phyloP scores from a whole-genome alignment of 2,329 filamentous ascomycete genomes.

The Phoma sp. region DNA sequence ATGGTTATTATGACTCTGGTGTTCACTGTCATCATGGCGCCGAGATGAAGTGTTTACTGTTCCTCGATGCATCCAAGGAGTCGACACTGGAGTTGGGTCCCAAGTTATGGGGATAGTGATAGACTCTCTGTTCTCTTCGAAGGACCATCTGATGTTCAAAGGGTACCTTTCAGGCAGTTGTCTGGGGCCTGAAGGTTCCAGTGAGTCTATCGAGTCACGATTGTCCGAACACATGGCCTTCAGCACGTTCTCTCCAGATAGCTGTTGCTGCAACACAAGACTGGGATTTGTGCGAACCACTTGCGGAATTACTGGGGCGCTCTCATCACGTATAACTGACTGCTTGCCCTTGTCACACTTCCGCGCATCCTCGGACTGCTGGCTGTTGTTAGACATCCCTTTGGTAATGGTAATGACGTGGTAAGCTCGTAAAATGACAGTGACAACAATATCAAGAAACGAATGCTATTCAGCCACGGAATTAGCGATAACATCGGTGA shows the following conservation, averaged over 20 bases:
- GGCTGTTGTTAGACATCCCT: background rate
- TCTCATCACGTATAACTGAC: background rate
- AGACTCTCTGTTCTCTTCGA: background rate
- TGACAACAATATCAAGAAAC: background rate
- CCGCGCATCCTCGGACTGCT: background rate
- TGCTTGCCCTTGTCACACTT: conserved; percentile 1
- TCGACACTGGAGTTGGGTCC: background rate
- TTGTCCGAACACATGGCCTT: background rate
- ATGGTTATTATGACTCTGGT: background rate
- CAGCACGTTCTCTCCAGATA: background rate
- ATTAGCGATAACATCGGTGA: background rate
- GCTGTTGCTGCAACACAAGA: background rate
- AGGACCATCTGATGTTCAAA: background rate
- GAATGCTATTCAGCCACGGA: background rate
- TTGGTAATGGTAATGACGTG: background rate
- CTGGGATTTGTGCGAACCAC: background rate
- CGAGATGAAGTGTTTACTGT: background rate
- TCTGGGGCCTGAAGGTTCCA: background rate
- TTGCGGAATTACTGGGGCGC: background rate
- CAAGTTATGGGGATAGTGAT: background rate
- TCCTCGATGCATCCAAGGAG: background rate
- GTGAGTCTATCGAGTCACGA: background rate
- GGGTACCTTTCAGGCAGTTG: background rate
- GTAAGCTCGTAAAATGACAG: background rate
- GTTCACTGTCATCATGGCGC: background rate